Conservation (phyloP, 23 red algal genomes). For the Cyanidioschyzon merolae region DNA sequence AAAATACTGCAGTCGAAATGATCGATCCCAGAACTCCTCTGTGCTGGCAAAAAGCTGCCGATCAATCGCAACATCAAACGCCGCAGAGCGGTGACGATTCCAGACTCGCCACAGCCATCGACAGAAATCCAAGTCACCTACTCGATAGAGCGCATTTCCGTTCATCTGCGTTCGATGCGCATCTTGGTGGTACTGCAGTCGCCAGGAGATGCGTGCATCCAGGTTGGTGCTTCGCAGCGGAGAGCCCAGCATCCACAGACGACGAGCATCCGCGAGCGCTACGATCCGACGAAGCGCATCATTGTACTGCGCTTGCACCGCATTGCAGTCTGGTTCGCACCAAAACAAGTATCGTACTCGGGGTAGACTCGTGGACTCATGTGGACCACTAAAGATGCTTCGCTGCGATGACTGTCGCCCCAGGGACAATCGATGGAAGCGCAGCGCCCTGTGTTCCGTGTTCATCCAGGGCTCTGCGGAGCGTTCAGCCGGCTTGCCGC, state of each 20-base stretch:
- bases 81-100: constrained; percentile 1
- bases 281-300: not conserved
- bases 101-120: not conserved
- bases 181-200: constrained; percentile 12
- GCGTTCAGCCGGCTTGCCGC: not conserved
- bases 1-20: not conserved
- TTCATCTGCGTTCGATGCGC: constrained; percentile 21
- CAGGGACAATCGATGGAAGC: not conserved
- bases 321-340: constrained; percentile 20
- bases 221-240: not conserved
- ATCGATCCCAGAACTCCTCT: not conserved
- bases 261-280: not conserved
- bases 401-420: not conserved
- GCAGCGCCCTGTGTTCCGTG: not conserved
- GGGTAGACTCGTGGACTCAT: not conserved
- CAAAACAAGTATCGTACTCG: constrained; percentile 15
- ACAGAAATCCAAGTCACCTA: constrained; percentile 14
- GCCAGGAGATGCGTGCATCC: constrained; percentile 22
- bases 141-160: constrained; percentile 26
- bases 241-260: constrained; percentile 25
- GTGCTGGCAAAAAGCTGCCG: constrained; percentile 14
- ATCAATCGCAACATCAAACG: constrained; percentile 26
- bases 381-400: not conserved
- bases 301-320: not conserved
- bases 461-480: not conserved